Percentiles rank a stretch among this genome's conserved stretches.
phyloP scores from a whole-genome alignment of 345 rosid genomes.

The Citrus mangshanensis region DNA sequence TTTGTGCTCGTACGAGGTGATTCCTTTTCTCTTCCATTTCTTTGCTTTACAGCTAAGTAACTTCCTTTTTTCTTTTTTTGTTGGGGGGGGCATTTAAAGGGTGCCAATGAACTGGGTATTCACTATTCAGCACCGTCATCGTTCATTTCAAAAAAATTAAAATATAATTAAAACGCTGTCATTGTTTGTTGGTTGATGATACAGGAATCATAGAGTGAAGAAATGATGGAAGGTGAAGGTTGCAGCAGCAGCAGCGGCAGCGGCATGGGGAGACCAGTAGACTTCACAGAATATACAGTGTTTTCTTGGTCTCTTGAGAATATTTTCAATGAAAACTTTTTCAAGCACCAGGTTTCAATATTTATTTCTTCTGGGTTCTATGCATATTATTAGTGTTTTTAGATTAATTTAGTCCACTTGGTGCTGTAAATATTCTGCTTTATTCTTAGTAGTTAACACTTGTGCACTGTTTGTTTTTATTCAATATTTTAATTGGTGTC shows the following conservation, averaged over 20 bases:
- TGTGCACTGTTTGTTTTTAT: too few species aligned
- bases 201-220: neutral
- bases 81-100: neutral
- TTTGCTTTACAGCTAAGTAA: neutral
- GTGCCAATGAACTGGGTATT: neutral
- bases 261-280: neutral
- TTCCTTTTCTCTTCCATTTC: neutral
- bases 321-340: constrained; percentile 27
- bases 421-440: too few species aligned
- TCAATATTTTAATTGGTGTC: neutral
- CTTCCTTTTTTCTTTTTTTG: neutral
- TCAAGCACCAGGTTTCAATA: constrained; percentile 18
- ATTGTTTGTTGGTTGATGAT: neutral
- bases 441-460: too few species aligned
- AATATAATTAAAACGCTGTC: too few species aligned
- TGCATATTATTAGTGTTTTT: neutral
- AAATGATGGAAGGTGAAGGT: neutral
- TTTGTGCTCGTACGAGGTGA: neutral
- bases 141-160: too few species aligned
- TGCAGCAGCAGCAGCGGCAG: neutral
- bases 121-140: neutral
- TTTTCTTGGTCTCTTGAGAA: constrained; percentile 40
- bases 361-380: neutral
- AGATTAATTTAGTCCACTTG: too few species aligned
- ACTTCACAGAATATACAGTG: neutral